Base-by-base conservation (phyloP, 1,284 basidiomycete species). In the Cryptococcus sp. region DNA sequence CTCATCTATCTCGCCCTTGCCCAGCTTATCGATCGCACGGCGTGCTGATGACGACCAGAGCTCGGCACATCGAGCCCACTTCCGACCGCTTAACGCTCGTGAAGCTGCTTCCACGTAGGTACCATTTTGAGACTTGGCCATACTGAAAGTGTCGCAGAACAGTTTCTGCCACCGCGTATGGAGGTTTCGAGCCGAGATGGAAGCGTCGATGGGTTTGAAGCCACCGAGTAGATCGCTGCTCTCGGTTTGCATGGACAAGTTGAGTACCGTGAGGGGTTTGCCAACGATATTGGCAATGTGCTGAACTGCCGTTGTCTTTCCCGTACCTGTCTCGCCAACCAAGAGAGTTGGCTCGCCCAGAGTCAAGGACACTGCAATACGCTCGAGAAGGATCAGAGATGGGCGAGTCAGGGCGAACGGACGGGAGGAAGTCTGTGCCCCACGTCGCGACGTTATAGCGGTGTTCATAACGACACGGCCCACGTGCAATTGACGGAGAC, bases 321-420 rank as follows among this genome's bases (percentile, higher is more conserved):
- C 96, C 0, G 96, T 99, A 45, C 96, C 96, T 0, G 96, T 99
- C 81, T 99, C 96, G 55, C 96, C 96, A 0, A 95, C 94, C 20
- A 99, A 84, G 2, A 99, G 84, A 1, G 95, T 82, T 0, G 96
- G 93, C 74, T 99, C 96, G 16, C 80, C 79, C 40, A 89, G 81
- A 0, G 87, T 82, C 38, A 94, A 82, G 0, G 89, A 85, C 13
- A 87, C 88, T 0, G 88, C 86, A 47, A 99, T 86, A 25, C 91
- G 86, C 42, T 93, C 90, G 22, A 98, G 83, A 6, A 98, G 82
- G 22, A 86, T 78, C 1, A 90, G 80, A 0, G 93, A 92, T 0
- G 93, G 93, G 63, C 88, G 87, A 66, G 96, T 96, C 79, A 98
- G 82, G 1, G 91, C 93, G 70, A 96, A 99, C 0, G 90, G 90